Evolutionary conservation across 495 filamentous ascomycete species (phyloP), one percentile per base, ranked within the genome.

Genomic region (Lichenothelia convexa): DNA sequence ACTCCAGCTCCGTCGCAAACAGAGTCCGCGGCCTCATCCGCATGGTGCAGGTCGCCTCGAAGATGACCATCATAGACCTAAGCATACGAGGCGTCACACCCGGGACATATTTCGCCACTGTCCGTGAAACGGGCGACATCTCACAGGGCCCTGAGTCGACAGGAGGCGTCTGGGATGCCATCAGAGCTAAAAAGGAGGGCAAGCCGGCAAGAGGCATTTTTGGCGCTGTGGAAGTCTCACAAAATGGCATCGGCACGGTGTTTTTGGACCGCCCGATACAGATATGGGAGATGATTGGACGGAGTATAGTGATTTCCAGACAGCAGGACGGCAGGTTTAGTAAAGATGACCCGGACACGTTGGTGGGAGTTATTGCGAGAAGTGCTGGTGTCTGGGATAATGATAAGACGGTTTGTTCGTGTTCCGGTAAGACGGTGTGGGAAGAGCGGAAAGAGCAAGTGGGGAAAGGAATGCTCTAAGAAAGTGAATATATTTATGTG

Each of bases 311-410:
- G 18, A 70, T 94, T 18, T 73, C 78, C 13, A 71, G 62, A 39
- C 60, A 70, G 45, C 56, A 66, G 41, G 70, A 70, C 32, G 54
- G 55, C 39, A 54, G 44, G 34, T 71, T 73, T 50, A 54, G 71
- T 42, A 62, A 61, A 44, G 77, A 86, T 46, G 80, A 91, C 47
- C 64, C 71, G 34, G 73, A 91, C 50, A 87, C 83, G 21, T 59
- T 93, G 27, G 78, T 93, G 5, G 89, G 89, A 21, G 84, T 95
- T 35, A 80, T 95, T 53, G 89, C 89, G 30, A 64, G 89, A 50
- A 93, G 83, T 58, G 86, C 89, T 18, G 89, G 89, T 11, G 77
- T 92, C 35, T 95, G 89, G 89, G 86, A 94, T 54, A 95, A 97
- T 50, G 84, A 93, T 53, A 97, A 94, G 67, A 93, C 79, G 48